Evolutionary conservation across 2,329 filamentous ascomycete genomes (phyloP), one percentile per base, ranked within the genome.

Genomic region (Aspergillus ochraceoroseus): DNA sequence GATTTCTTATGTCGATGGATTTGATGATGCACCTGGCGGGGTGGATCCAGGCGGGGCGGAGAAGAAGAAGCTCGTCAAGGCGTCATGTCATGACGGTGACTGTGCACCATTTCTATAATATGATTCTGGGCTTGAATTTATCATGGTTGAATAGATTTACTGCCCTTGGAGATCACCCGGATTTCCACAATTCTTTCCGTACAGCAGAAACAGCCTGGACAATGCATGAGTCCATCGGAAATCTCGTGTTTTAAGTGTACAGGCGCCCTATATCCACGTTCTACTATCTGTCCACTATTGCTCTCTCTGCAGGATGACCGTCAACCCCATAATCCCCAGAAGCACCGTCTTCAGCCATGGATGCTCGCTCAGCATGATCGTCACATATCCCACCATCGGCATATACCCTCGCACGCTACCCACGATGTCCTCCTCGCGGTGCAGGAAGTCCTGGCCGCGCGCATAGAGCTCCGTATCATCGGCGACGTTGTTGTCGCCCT

Each of bases 261-360:
- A n/a, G n/a, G n/a, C n/a, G 20, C 20, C 20, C 5, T 5, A 5
- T 5, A 22, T 22, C 20, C 20, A 22, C 20, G 5, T 22, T 22
- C n/a, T 22, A 9, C 20, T 5, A 5, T 9, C 9, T 22, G 9
- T 22, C 7, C 7, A 32, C 22, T 41, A 44, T 57, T 71, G 95
- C 71, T 98, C 92, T 58, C 89, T 73, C 65, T 98, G 92, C 55
- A 98, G 64, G 32, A 98, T 83, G 17, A 95, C 92, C 70, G 94
- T 80, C 56, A 95, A 64, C 1, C 90, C 92, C 92, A 98, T 98
- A 35, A 95, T 76, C 1, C 87, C 90, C 58, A 98, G 66, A 82
- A 96, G 86, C 17, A 82, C 90, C 29, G 87, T 94, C 77, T 98
- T 98, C 55, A 96, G 65, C 90, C 90, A 96, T 4, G 92, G 92